These are phyloP conservation scores for Kazachstania sp. DNA, from an alignment of 1,139 yeast genomes.

Conservation along the genomic window DNA sequence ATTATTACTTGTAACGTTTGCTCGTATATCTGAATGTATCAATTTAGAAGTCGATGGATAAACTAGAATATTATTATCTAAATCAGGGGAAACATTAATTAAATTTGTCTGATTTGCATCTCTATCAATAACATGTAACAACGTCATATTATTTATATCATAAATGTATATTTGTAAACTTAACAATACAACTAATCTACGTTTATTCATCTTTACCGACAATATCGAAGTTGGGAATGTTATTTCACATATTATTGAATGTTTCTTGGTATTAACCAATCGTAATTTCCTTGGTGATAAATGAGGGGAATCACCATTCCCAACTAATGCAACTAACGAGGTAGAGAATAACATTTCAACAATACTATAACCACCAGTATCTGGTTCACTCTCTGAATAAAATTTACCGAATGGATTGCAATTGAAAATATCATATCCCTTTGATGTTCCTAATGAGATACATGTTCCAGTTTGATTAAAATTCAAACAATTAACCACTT, in stretches of 20 bases:
- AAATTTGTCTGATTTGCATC: slow-evolving; percentile 55
- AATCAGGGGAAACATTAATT: slow-evolving; percentile 55
- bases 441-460: slow-evolving; percentile 68
- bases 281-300: slow-evolving; percentile 75
- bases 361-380: slow-evolving; percentile 50
- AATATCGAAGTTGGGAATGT: slow-evolving; percentile 80
- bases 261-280: slow-evolving; percentile 73
- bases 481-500: slow-evolving; percentile 35
- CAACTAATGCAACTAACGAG: slow-evolving; percentile 78
- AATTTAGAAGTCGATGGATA: slow-evolving; percentile 69
- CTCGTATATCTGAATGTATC: slow-evolving; percentile 25
- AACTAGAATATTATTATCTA: slow-evolving; percentile 60
- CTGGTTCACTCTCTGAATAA: slow-evolving; percentile 38
- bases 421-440: slow-evolving; percentile 77
- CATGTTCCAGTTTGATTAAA: slow-evolving; percentile 92
- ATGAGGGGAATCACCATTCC: slow-evolving; percentile 72
- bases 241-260: slow-evolving; percentile 66
- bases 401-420: slow-evolving; percentile 88
- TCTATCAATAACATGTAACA: slow-evolving; percentile 82
- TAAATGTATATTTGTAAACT: slow-evolving; percentile 84
- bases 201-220: slow-evolving; percentile 66
- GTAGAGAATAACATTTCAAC: slow-evolving; percentile 92
- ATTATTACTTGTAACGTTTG: slow-evolving; percentile 27
- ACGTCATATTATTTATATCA: slow-evolving; percentile 79
- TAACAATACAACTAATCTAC: slow-evolving; percentile 65